phyloP scores from a whole-genome alignment of 208 protist genomes.

The Tetramitus jugosus region DNA sequence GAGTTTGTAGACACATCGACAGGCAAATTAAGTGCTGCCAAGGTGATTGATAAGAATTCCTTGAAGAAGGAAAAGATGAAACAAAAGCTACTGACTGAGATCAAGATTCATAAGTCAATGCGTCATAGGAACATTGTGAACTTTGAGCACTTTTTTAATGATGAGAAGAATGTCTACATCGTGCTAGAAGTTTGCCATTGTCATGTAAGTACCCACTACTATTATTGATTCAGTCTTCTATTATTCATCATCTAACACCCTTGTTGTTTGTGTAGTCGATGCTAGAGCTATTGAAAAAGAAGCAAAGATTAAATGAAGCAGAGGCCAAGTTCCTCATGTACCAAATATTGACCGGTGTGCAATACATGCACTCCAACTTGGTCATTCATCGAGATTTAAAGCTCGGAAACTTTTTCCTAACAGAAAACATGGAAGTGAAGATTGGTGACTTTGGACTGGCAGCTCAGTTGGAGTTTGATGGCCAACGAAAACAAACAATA shows the following conservation, averaged over 20 bases:
- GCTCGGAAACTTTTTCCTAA: conserved; percentile 31
- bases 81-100: conserved; percentile 89
- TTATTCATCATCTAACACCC: too few relatives aligned
- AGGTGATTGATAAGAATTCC: conserved; percentile 78
- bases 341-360: conserved; percentile 79
- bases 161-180: conserved; percentile 92
- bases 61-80: conserved; percentile 81
- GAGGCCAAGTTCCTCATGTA: conserved; percentile 85
- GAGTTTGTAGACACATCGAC: conserved; percentile 65
- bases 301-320: conserved; percentile 66
- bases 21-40: conserved; percentile 72
- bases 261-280: conserved; percentile 60
- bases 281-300: conserved; percentile 85
- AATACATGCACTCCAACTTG: conserved; percentile 83
- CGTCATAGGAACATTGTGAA: conserved; percentile 89
- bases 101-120: conserved; percentile 89
- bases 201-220: neutral
- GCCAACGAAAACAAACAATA: conserved; percentile 75
- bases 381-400: conserved; percentile 77
- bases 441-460: conserved; percentile 89
- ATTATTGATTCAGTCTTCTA: conserved; percentile 11
- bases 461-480: conserved; percentile 69
- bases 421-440: conserved; percentile 60
- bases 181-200: conserved; percentile 88
- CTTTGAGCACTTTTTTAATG: conserved; percentile 92